phyloP scores from a whole-genome alignment of 345 rosid genomes.

The Physaria fendleri region DNA sequence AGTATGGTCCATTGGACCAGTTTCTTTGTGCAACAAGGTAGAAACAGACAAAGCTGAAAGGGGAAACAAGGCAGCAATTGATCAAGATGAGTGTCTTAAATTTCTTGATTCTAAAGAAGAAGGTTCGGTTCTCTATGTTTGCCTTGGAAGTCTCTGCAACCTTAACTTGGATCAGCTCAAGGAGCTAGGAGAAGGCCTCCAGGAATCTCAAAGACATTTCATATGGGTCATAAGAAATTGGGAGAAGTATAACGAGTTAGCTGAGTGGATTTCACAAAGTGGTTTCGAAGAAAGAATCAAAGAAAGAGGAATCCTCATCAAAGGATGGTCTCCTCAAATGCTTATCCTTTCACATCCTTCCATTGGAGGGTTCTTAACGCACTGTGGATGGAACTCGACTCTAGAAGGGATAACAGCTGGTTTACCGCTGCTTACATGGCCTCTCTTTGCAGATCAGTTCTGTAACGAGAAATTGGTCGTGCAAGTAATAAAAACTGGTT shows the following conservation, averaged over 20 bases:
- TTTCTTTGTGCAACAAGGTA: slow-evolving; percentile 27
- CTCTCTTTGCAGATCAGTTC: slow-evolving; percentile 34
- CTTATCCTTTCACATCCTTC: slow-evolving; percentile 40
- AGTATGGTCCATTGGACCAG: slow-evolving; percentile 43
- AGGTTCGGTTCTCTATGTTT: slow-evolving; percentile 34
- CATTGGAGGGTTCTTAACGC: slow-evolving; percentile 42
- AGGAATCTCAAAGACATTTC: slow-evolving; percentile 35
- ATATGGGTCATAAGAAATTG: slow-evolving; percentile 40
- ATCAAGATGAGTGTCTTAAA: slow-evolving; percentile 17
- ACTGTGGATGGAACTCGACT: slow-evolving; percentile 52
- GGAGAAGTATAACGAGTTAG: slow-evolving; percentile 12
- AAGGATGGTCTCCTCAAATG: slow-evolving; percentile 51
- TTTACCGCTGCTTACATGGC: slow-evolving; percentile 34
- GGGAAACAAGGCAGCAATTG: slow-evolving; percentile 20
- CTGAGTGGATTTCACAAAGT: slow-evolving; percentile 30
- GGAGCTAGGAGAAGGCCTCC: slow-evolving; percentile 41
- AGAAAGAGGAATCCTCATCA: slow-evolving; percentile 36
- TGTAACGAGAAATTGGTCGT: slow-evolving; percentile 32
- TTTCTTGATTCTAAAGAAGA: slow-evolving; percentile 36
- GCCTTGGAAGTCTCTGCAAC: slow-evolving; percentile 39
- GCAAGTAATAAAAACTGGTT: slow-evolving; percentile 33
- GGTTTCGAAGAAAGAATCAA: slow-evolving; percentile 27
- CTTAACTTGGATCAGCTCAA: slow-evolving; percentile 23
- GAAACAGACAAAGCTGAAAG: slow-evolving; percentile 31
- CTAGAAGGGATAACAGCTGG: slow-evolving; percentile 38